Evolutionary conservation across 257 asterid species (phyloP).

Genomic region (Lithospermum erythrorhizon): DNA sequence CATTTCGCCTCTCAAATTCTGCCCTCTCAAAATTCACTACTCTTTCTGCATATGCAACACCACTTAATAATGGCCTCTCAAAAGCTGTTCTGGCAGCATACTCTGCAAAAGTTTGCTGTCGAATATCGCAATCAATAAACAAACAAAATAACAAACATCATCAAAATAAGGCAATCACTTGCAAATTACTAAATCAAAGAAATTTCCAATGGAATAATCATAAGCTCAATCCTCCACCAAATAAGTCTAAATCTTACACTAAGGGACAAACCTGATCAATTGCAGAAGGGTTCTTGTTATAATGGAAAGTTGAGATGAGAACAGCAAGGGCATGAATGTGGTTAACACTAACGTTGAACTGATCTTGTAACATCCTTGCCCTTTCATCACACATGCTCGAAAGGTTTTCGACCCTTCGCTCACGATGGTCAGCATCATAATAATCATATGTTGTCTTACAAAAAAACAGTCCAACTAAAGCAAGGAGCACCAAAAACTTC

Average conservation of each 20-base stretch:
- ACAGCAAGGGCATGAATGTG: slow-evolving; percentile 94
- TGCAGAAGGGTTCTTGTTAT: slow-evolving; percentile 78
- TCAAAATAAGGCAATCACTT: background rate
- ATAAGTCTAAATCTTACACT: too few relatives aligned
- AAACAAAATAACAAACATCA: background rate
- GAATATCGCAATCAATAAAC: slow-evolving; percentile 13
- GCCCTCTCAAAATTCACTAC: slow-evolving; percentile 55
- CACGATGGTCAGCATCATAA: slow-evolving; percentile 40
- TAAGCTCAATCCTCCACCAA: background rate
- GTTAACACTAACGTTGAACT: slow-evolving; percentile 80
- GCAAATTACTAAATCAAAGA: too few relatives aligned
- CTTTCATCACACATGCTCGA: slow-evolving; percentile 90
- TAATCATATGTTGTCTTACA: slow-evolving; percentile 24
- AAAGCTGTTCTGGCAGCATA: slow-evolving; percentile 86
- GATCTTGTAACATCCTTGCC: slow-evolving; percentile 95
- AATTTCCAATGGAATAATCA: too few relatives aligned
- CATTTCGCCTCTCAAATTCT: slow-evolving; percentile 65
- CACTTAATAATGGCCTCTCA: slow-evolving; percentile 89
- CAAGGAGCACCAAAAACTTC: slow-evolving; percentile 35
- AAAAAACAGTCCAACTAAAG: slow-evolving; percentile 17
- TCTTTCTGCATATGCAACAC: slow-evolving; percentile 91
- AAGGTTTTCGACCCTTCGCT: slow-evolving; percentile 60
- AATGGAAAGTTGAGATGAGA: slow-evolving; percentile 81
- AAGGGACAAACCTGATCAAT: slow-evolving; percentile 66
- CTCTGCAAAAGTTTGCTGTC: slow-evolving; percentile 75